Conservation (phyloP, 164 flowering plant genomes). For the Malania oleifera region DNA sequence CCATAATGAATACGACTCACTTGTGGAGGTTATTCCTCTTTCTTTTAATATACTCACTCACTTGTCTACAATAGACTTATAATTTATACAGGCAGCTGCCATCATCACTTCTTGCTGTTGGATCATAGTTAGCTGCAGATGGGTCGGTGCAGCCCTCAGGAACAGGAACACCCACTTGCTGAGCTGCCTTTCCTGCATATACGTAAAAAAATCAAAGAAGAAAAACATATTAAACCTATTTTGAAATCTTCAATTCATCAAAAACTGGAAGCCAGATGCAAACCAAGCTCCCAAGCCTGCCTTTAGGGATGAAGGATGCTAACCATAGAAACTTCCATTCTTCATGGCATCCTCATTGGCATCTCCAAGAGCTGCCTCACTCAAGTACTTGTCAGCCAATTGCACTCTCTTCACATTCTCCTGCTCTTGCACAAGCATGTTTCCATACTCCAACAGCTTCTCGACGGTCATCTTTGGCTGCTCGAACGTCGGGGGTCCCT, state of each 20-base stretch:
- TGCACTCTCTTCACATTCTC: constrained; percentile 59
- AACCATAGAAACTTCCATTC: constrained; percentile 35
- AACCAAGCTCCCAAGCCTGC: constrained; percentile 6
- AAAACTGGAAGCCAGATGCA: too few relatives aligned
- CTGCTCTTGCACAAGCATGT: constrained; percentile 47
- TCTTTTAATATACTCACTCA: too few relatives aligned
- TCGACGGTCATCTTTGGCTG: constrained; percentile 40
- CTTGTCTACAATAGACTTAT: too few relatives aligned
- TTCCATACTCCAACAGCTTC: constrained; percentile 42
- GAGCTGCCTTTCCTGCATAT: constrained; percentile 53
- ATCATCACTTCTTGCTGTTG: constrained; percentile 51
- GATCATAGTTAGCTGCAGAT: constrained; percentile 39
- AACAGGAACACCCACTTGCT: constrained; percentile 42
- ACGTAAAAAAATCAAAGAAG: too few relatives aligned
- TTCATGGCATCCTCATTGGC: constrained; percentile 40
- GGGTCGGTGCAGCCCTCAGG: constrained; percentile 52
- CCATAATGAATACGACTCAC: too few relatives aligned
- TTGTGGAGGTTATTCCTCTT: too few relatives aligned
- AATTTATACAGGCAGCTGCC: constrained; percentile 37
- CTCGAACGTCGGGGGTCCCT: constrained; percentile 38
- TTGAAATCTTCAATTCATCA: too few relatives aligned
- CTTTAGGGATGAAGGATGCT: constrained; percentile 17
- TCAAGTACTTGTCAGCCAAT: constrained; percentile 40
- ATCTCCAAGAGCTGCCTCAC: constrained; percentile 49
- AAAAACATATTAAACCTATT: too few relatives aligned